phyloP scores from a whole-genome alignment of 164 flowering plant species.

The Malania oleifera region DNA sequence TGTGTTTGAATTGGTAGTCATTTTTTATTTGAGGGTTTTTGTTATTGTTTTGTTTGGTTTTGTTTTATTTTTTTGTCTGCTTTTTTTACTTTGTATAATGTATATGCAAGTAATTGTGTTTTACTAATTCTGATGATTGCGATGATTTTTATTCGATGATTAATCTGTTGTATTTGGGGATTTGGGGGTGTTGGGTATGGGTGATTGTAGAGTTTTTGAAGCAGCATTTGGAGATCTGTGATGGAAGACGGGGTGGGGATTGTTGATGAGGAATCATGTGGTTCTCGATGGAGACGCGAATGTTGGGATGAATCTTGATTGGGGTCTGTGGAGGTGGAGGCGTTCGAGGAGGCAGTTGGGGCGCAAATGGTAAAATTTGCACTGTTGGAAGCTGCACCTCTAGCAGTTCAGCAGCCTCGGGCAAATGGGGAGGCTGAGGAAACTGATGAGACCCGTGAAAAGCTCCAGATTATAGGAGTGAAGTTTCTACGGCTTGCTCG shows the following conservation, averaged over 20 bases:
- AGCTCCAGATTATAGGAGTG: constrained; percentile 94
- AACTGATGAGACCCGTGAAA: constrained; percentile 88
- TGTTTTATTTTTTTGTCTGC: no score
- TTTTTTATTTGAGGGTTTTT: no score
- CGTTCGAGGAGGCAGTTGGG: constrained; percentile 43
- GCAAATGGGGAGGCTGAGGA: constrained; percentile 84
- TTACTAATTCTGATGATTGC: background rate
- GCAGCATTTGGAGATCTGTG: constrained; percentile 15
- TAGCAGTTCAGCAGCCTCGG: constrained; percentile 63
- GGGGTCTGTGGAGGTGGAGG: constrained; percentile 21
- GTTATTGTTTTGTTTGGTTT: no score
- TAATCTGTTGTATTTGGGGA: background rate
- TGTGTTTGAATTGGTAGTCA: no score
- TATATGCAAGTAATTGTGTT: background rate
- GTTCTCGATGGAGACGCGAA: constrained; percentile 18
- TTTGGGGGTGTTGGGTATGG: constrained; percentile 12
- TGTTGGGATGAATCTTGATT: constrained; percentile 4
- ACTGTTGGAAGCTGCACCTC: constrained; percentile 67
- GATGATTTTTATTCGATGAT: background rate
- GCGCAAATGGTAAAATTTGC: constrained; percentile 27
- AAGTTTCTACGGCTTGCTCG: constrained; percentile 94
- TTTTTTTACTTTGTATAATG: no score
- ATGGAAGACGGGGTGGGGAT: constrained; percentile 46
- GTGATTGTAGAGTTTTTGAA: constrained; percentile 27
- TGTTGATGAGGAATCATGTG: constrained; percentile 18